Evolutionary conservation across 331 rosid genomes (phyloP), one percentile per base, ranked within the genome.

Genomic region (Ulmus americana): DNA sequence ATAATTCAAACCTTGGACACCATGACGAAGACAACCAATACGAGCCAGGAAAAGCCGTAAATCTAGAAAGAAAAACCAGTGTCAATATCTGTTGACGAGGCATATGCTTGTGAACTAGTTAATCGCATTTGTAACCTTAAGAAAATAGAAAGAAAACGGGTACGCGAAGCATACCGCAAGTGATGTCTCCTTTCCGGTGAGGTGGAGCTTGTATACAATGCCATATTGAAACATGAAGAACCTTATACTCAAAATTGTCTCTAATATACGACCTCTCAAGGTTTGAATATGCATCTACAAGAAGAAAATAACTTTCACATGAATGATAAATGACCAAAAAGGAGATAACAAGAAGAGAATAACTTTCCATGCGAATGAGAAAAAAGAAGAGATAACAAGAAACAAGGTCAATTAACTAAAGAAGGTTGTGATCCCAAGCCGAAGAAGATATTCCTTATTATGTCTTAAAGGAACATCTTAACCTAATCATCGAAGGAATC

Each of bases 11-110:
- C 98, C 98, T 92, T 92, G 73, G 83, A 89, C 66, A 89, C 79
- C 83, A 94, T 55, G 72, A 80, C 95, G 71, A 94, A 45, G 65
- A 74, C 84, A 64, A 89, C 80, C 76, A 94, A 71, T 51, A 85
- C 94, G 51, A 18, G 86, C 97, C 98, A 94, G 11, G 98, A 94
- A 85, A 83, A 89, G 69, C 98, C 98, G 72, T 89, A 89, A 44
- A 89, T 45, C 98, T 94, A 72, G 45, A 79, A 28, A 81, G 52
- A n/a, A 66, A 56, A 70, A 22, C 45, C 8, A 42, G 10, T 16
- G 68, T 61, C 53, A 73, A 57, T 60, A 63, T 65, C 63, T 28
- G 35, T 28, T 28, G 35, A 68, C 39, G 47, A 56, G 53, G 11
- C 57, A 45, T 13, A 8, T 28, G 35, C 35, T 28, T 28, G 35